These are phyloP conservation scores for Crithidia expoeki DNA, from an alignment of 208 protist genomes.

Conservation along the genomic window DNA sequence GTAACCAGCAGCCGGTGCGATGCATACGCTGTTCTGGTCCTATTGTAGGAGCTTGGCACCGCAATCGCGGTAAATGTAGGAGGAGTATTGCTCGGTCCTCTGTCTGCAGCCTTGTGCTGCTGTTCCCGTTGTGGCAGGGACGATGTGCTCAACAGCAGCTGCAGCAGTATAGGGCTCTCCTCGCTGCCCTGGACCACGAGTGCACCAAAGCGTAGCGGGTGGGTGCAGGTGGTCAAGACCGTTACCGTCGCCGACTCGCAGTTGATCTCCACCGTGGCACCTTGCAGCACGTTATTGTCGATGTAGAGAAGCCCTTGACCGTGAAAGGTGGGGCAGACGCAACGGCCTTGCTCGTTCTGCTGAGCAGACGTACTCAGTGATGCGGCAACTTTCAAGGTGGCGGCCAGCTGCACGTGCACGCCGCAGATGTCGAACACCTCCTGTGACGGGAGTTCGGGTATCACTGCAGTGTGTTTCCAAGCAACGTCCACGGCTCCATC, in stretches of 20 bases:
- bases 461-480: neutral
- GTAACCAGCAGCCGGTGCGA: constrained; percentile 13
- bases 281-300: constrained; percentile 29
- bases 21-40: neutral
- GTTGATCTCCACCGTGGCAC: constrained; percentile 21
- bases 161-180: constrained; percentile 15
- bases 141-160: neutral
- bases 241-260: neutral
- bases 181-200: constrained; percentile 15
- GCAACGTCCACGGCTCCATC: neutral
- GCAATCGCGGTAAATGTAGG: too few species aligned
- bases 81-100: too few species aligned
- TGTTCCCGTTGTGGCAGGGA: neutral
- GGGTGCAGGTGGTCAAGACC: constrained; percentile 13
- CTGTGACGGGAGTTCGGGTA: neutral
- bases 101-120: neutral
- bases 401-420: constrained; percentile 18
- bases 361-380: too few species aligned
- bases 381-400: constrained; percentile 1
- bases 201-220: constrained; percentile 17
- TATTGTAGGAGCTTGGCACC: too few species aligned
- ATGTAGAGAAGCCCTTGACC: constrained; percentile 20
- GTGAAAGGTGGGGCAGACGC: neutral
- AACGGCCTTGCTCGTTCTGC: neutral
- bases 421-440: constrained; percentile 10